Percentiles rank a stretch among this genome's conserved stretches.
phyloP scores from a whole-genome alignment of 768 basidiomycete genomes.

The Nevesoporus exiguus region DNA sequence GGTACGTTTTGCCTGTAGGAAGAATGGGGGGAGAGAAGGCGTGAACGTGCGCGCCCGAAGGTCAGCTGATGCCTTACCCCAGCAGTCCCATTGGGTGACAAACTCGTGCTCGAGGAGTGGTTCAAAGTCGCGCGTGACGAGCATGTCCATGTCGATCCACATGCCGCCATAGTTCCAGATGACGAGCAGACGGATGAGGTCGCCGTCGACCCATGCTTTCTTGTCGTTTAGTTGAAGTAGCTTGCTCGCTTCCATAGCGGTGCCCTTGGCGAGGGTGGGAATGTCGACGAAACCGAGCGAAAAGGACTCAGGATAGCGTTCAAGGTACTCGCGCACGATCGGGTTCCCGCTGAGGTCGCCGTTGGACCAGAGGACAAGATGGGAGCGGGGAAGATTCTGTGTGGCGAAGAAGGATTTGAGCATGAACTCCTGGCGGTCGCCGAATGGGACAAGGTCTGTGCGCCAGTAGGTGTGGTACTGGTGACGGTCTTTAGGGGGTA shows the following conservation, averaged over 20 bases:
- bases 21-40: background rate
- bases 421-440: conserved; percentile 82
- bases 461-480: conserved; percentile 95
- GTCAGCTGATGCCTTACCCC: conserved; percentile 51
- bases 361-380: conserved; percentile 92
- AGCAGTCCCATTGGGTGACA: conserved; percentile 99
- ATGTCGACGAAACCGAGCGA: conserved; percentile 61
- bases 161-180: conserved; percentile 90
- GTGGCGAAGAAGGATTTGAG: conserved; percentile 94
- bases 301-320: conserved; percentile 67
- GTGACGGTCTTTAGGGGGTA: conserved; percentile 44
- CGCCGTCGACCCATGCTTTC: conserved; percentile 94
- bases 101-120: conserved; percentile 93
- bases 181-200: conserved; percentile 80
- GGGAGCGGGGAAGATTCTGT: conserved; percentile 61
- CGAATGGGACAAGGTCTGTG: conserved; percentile 79
- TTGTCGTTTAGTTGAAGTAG: conserved; percentile 61
- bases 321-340: conserved; percentile 60
- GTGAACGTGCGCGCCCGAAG: background rate
- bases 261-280: conserved; percentile 63
- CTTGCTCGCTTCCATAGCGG: conserved; percentile 62
- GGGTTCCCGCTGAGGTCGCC: conserved; percentile 59
- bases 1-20: conserved; percentile 61
- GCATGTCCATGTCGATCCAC: conserved; percentile 97
- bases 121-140: conserved; percentile 82